These are phyloP conservation scores for Cymbopogon flexuosus DNA, from an alignment of 202 grass and related monocot genomes.

Conservation along the genomic window DNA sequence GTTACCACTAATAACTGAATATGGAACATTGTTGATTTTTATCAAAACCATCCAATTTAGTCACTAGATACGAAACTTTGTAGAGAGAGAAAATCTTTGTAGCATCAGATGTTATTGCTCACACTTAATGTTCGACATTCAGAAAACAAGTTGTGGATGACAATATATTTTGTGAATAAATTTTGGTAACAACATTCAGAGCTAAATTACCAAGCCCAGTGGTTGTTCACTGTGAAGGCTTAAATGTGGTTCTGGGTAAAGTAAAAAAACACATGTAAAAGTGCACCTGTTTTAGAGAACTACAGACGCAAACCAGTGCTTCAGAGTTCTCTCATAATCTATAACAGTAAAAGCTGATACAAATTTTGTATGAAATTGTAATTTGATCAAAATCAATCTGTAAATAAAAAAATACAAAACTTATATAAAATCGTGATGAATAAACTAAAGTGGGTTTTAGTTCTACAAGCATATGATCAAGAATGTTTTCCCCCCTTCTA, in stretches of 20 bases:
- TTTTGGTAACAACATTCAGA: not conserved
- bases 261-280: not conserved
- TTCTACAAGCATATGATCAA: constrained; percentile 13
- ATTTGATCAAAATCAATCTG: constrained; percentile 4
- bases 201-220: not conserved
- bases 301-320: not conserved
- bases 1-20: not conserved
- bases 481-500: not conserved
- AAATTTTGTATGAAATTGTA: not conserved
- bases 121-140: not conserved
- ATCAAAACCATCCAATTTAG: not conserved
- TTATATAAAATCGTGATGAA: not conserved
- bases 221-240: not conserved
- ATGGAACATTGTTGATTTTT: constrained; percentile 13
- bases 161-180: not conserved
- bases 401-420: not conserved
- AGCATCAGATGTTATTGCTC: not conserved
- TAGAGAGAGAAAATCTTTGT: too few species aligned
- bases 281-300: not conserved
- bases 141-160: not conserved
- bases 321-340: not conserved
- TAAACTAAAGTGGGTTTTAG: not conserved
- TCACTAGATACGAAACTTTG: not conserved
- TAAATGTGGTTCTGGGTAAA: not conserved
- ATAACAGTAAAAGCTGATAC: not conserved